phyloP scores from a whole-genome alignment of 441 rosid species.

The Syzygium malaccense region DNA sequence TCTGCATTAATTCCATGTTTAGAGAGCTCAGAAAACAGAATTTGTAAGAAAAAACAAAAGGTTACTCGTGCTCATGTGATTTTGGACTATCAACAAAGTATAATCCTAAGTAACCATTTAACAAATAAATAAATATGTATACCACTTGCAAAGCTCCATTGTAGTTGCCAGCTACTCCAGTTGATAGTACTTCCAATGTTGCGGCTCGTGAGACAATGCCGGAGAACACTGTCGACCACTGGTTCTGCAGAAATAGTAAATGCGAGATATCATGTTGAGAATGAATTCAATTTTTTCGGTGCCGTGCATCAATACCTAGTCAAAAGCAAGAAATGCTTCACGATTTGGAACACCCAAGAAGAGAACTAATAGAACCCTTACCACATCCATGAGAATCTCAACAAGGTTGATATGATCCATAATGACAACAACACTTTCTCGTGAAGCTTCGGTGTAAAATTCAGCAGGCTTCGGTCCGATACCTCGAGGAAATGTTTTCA shows the following conservation, averaged over 20 bases:
- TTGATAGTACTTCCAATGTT: constrained; percentile 52
- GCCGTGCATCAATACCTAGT: background rate
- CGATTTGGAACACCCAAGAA: background rate
- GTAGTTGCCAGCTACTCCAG: constrained; percentile 62
- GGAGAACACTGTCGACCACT: constrained; percentile 68
- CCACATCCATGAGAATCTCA: constrained; percentile 82
- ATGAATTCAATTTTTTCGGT: background rate
- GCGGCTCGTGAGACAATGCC: constrained; percentile 67
- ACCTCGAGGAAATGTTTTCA: constrained; percentile 45
- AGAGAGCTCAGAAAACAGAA: background rate
- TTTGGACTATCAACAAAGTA: background rate
- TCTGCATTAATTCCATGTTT: constrained; percentile 27
- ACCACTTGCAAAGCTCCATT: constrained; percentile 96
- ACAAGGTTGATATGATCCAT: constrained; percentile 66
- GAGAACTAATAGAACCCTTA: constrained; percentile 12
- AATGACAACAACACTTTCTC: constrained; percentile 53
- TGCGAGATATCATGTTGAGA: background rate
- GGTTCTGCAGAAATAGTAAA: constrained; percentile 33
- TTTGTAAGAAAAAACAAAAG: background rate
- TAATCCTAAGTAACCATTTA: background rate
- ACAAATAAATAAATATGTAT: background rate
- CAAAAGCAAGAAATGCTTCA: background rate
- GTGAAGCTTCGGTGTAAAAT: constrained; percentile 68
- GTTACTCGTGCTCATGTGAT: background rate
- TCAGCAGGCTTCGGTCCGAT: constrained; percentile 59